phyloP scores from a whole-genome alignment of 78 protist genomes.

The Capsaspora owczarzaki region DNA sequence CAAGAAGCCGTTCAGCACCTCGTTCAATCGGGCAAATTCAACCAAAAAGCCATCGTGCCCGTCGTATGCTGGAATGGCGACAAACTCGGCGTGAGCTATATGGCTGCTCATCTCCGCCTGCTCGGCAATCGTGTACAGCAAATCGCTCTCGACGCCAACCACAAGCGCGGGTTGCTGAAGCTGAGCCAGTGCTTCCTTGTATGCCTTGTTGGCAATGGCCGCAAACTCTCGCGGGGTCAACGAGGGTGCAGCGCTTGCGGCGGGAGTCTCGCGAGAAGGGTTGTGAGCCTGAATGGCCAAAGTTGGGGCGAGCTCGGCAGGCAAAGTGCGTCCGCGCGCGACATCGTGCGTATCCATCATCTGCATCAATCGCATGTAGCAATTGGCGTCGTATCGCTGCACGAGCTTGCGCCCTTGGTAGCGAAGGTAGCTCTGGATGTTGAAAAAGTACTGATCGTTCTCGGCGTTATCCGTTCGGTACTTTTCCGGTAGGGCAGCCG shows the following conservation, averaged over 20 bases:
- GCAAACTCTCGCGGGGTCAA: too few relatives aligned
- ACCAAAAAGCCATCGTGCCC: slow-evolving; percentile 23
- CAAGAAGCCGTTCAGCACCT: too few relatives aligned
- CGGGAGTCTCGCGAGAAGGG: too few relatives aligned
- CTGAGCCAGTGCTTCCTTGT: neutral
- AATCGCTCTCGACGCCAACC: slow-evolving; percentile 12
- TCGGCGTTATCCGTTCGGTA: neutral
- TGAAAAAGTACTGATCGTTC: neutral
- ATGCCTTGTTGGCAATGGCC: too few relatives aligned
- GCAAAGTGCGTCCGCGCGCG: neutral
- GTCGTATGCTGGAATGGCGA: neutral
- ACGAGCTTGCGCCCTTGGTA: slow-evolving; percentile 22
- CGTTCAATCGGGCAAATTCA: neutral
- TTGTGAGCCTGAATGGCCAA: neutral
- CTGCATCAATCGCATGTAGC: slow-evolving; percentile 19
- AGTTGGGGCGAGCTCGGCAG: too few relatives aligned
- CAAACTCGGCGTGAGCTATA: neutral
- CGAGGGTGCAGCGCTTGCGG: too few relatives aligned
- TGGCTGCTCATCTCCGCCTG: neutral
- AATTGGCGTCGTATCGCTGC: slow-evolving; percentile 21
- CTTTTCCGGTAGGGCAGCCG: neutral
- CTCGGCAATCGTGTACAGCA: neutral
- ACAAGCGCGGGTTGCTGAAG: slow-evolving; percentile 10
- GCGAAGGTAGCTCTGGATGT: neutral
- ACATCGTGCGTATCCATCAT: slow-evolving; percentile 24